Base-by-base conservation (phyloP, 1,139 yeast species). In the Kazachstania sp. region DNA sequence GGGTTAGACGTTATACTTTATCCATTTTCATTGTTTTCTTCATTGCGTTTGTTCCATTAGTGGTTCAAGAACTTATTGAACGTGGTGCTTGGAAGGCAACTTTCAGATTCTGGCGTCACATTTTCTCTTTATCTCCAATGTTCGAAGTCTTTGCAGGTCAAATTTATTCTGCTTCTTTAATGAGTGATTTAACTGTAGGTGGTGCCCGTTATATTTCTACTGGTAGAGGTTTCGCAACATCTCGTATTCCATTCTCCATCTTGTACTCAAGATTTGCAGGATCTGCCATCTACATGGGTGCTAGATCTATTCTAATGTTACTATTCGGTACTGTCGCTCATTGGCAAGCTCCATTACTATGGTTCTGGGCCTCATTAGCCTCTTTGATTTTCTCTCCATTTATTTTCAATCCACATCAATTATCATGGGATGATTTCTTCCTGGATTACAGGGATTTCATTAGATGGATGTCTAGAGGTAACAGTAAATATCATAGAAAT, bases 201-300 rank as follows among this genome's bases (percentile, higher is more conserved):
- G 99, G 99, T 75, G 99, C 98, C 56, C 86, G 97, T 71, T 92
- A 92, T 75, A 92, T 92, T 67, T 88, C 97, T 50, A 92, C 98
- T 49, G 98, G 98, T 71, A 87, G 98, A 81, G 97, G 97, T 70
- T 88, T 92, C 66, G 98, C 98, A 39, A 92, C 97, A 55, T 92
- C 97, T 16, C 87, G 98, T 76, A 90, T 90, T 65, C 97, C 97
- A 56, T 92, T 94, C 74, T 84, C 95, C 41, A 94, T 92, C 49
- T 74, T 92, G 68, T 92, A 87, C 69, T 86, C 97, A 41, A 85
- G 98, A 71, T 92, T 94, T 72, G 97, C 98, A 52, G 95, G 92
- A 58, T 88, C 96, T 40, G 88, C 97, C 41, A 92, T 94, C 66
- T 92, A 92, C 69, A 79, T 88, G 79, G 99, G 99, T 67, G 87